A percentile compares a stretch with the other conserved stretches of the same genome.
Evolutionary conservation across 805 yeast genomes (phyloP).

Genomic region (Saturnispora gosingensis): DNA sequence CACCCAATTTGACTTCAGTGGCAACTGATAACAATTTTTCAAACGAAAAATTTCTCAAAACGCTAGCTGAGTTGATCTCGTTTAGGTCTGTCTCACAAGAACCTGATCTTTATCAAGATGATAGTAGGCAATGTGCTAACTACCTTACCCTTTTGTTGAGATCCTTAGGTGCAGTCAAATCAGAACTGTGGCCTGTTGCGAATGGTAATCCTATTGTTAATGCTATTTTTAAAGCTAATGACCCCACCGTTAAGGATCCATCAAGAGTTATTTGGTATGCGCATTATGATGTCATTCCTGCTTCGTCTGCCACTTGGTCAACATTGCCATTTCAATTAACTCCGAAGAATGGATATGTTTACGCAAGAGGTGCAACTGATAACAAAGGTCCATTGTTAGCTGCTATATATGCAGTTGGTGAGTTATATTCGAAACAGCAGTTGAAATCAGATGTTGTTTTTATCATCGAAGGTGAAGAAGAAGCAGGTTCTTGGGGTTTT

Average conservation of each 20-base stretch:
- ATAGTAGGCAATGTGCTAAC: slow-evolving; percentile 80
- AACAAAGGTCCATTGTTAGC: slow-evolving; percentile 92
- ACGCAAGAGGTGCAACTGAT: slow-evolving; percentile 90
- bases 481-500: slow-evolving; percentile 84
- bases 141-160: slow-evolving; percentile 54
- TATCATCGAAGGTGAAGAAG: slow-evolving; percentile 92
- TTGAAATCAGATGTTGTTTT: slow-evolving; percentile 71
- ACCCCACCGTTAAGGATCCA: slow-evolving; percentile 2
- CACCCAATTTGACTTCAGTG: not conserved
- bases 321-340: slow-evolving; percentile 71
- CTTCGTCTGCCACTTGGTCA: slow-evolving; percentile 56
- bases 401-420: slow-evolving; percentile 79
- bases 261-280: slow-evolving; percentile 79
- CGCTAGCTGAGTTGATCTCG: slow-evolving; percentile 52
- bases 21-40: slow-evolving; percentile 7
- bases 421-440: slow-evolving; percentile 40
- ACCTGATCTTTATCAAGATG: slow-evolving; percentile 61
- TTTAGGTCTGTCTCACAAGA: slow-evolving; percentile 72
- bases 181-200: slow-evolving; percentile 62
- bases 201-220: slow-evolving; percentile 81
- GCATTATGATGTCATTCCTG: slow-evolving; percentile 91
- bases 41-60: slow-evolving; percentile 49
- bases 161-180: slow-evolving; percentile 57
- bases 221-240: slow-evolving; percentile 54
- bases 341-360: slow-evolving; percentile 74